phyloP scores from a whole-genome alignment of 352 stramenopile species.

The Pythium inflatum region DNA sequence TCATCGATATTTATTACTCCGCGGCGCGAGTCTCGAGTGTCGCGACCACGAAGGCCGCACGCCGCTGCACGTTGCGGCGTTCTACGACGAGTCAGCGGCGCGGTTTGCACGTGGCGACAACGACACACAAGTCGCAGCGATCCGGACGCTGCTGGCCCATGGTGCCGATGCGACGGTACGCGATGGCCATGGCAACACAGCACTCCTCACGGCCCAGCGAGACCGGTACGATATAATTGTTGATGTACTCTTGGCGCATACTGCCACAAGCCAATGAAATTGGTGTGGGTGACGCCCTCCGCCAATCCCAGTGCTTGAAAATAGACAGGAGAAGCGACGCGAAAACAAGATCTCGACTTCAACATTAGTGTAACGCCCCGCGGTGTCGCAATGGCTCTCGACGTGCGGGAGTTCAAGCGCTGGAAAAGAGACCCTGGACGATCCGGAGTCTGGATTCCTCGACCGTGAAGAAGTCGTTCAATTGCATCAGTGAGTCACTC shows the following conservation, averaged over 20 bases:
- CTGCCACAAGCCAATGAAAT: neutral
- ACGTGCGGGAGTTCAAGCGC: too few relatives aligned
- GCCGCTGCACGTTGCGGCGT: slow-evolving; percentile 27
- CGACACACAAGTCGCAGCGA: slow-evolving; percentile 25
- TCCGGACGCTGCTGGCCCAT: slow-evolving; percentile 9
- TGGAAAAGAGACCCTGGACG: too few relatives aligned
- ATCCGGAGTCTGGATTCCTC: too few relatives aligned
- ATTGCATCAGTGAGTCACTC: neutral
- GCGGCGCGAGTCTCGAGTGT: slow-evolving; percentile 32
- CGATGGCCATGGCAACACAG: slow-evolving; percentile 12
- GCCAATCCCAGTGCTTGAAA: neutral
- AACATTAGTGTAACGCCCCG: too few relatives aligned
- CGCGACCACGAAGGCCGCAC: slow-evolving; percentile 29
- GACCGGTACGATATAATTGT: slow-evolving; percentile 27
- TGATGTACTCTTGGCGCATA: slow-evolving; percentile 13
- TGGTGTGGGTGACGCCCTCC: neutral
- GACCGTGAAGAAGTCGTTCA: too few relatives aligned
- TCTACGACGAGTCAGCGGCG: slow-evolving; percentile 31
- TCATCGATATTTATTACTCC: slow-evolving; percentile 36
- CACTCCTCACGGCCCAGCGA: slow-evolving; percentile 8
- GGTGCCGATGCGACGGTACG: slow-evolving; percentile 7
- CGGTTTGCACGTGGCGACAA: slow-evolving; percentile 17
- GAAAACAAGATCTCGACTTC: too few relatives aligned
- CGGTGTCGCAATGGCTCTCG: too few relatives aligned
- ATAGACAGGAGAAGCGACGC: too few relatives aligned